Evolutionary conservation across 2,329 filamentous ascomycete species (phyloP).

Genomic region (Aaosphaeria pasadenensis): DNA sequence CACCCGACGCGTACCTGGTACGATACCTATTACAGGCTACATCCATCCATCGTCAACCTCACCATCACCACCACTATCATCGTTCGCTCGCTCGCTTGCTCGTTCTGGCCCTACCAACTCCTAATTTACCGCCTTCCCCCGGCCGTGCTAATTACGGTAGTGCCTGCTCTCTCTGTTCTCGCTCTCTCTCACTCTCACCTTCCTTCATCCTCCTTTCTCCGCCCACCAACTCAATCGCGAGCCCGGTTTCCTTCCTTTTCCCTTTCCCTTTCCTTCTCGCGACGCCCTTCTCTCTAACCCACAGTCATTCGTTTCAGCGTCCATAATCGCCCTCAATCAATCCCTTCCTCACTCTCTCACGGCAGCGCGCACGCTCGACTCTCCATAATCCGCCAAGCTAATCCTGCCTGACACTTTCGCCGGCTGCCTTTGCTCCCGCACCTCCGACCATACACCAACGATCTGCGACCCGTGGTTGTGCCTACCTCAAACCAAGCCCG

Average conservation of each 20-base stretch:
- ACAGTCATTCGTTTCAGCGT: slow-evolving; percentile 38
- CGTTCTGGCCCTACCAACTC: no score
- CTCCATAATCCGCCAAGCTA: neutral
- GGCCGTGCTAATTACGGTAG: no score
- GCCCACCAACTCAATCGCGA: slow-evolving; percentile 3
- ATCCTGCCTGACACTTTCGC: neutral
- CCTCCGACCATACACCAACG: slow-evolving; percentile 1
- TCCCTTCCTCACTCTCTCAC: slow-evolving; percentile 6
- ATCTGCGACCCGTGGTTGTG: neutral
- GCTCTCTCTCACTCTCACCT: neutral
- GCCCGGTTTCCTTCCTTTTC: slow-evolving; percentile 1
- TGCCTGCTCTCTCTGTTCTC: neutral
- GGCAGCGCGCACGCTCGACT: slow-evolving; percentile 7
- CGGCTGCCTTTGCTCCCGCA: neutral
- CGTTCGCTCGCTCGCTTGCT: no score
- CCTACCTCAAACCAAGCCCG: slow-evolving; percentile 3
- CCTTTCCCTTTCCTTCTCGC: slow-evolving; percentile 8
- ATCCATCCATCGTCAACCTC: no score
- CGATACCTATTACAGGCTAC: no score
- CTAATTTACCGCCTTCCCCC: no score
- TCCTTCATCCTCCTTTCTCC: neutral
- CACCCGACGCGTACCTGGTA: no score
- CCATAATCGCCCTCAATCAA: slow-evolving; percentile 3
- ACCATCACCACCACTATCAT: no score
- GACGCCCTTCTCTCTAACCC: slow-evolving; percentile 25